Evolutionary conservation across 768 basidiomycete genomes (phyloP).

Genomic region (Podaxis sp.): DNA sequence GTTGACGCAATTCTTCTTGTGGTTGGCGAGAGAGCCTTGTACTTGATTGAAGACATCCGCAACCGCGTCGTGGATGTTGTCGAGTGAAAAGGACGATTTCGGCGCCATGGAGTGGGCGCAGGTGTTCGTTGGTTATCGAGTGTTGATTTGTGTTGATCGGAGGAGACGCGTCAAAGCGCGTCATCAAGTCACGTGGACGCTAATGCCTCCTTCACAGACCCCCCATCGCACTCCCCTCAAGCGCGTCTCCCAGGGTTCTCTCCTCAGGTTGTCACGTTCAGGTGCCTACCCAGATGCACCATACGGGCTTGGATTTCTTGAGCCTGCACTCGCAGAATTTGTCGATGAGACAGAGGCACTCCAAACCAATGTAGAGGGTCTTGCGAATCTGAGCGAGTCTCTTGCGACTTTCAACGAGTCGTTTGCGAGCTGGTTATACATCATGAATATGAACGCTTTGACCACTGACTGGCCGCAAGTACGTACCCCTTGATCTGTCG

Average conservation of each 20-base stretch:
- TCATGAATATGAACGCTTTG: constrained; percentile 92
- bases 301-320: constrained; percentile 82
- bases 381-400: constrained; percentile 70
- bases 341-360: constrained; percentile 85
- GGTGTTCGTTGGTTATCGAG: background rate
- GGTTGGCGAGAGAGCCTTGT: constrained; percentile 78
- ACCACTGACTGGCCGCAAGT: constrained; percentile 94
- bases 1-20: constrained; percentile 89
- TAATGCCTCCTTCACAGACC: constrained; percentile 34
- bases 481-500: constrained; percentile 17
- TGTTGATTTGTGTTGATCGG: constrained; percentile 4
- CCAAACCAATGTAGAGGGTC: constrained; percentile 68
- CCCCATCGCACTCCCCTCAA: constrained; percentile 81
- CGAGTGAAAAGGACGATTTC: constrained; percentile 22
- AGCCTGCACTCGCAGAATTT: constrained; percentile 81
- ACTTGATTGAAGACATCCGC: constrained; percentile 70
- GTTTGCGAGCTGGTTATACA: constrained; percentile 89
- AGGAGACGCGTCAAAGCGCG: constrained; percentile 9
- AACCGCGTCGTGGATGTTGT: constrained; percentile 33
- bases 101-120: constrained; percentile 11
- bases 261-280: constrained; percentile 82
- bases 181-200: constrained; percentile 10
- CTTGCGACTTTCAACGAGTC: constrained; percentile 88
- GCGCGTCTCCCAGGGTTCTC: constrained; percentile 88
- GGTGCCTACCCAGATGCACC: constrained; percentile 72